Conservation (phyloP, 768 basidiomycete species). For the Pholiota conissans region DNA sequence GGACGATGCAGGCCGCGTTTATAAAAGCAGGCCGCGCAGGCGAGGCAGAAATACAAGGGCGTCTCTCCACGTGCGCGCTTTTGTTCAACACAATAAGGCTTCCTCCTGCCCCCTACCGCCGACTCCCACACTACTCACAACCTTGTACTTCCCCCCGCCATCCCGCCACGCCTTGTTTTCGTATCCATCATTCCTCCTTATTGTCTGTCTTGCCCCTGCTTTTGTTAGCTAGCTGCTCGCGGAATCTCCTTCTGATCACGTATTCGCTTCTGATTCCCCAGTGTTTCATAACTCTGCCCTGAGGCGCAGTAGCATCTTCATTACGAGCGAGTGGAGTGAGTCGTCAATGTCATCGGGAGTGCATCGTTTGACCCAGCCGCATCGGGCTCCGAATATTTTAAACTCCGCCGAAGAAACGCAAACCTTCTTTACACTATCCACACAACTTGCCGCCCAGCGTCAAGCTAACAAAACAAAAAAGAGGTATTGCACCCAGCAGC, state of each 20-base stretch:
- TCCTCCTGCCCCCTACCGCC: neutral
- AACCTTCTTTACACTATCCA: slow-evolving; percentile 43
- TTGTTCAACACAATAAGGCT: slow-evolving; percentile 23
- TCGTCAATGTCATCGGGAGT: neutral
- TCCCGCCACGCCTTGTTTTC: slow-evolving; percentile 13
- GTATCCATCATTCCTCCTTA: slow-evolving; percentile 3
- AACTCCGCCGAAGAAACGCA: slow-evolving; percentile 28
- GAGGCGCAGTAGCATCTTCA: neutral
- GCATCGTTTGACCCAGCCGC: neutral
- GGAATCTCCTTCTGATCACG: slow-evolving; percentile 4
- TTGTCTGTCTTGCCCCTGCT: slow-evolving; percentile 10
- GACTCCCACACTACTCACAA: slow-evolving; percentile 15
- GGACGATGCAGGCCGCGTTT: slow-evolving; percentile 8
- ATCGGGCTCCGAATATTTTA: slow-evolving; percentile 26
- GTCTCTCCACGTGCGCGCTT: slow-evolving; percentile 16
- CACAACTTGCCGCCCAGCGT: slow-evolving; percentile 36
- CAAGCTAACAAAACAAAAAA: slow-evolving; percentile 35
- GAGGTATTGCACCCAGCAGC: slow-evolving; percentile 17
- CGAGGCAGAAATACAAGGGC: slow-evolving; percentile 13
- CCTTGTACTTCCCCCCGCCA: slow-evolving; percentile 9
- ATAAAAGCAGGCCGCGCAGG: slow-evolving; percentile 13
- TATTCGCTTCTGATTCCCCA: neutral
- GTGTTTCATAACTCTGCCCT: neutral
- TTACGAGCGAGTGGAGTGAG: neutral
- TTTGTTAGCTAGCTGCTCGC: slow-evolving; percentile 11